These are phyloP conservation scores for Cyclostephanos tholiformis DNA, from an alignment of 108 stramenopile species.

Conservation along the genomic window DNA sequence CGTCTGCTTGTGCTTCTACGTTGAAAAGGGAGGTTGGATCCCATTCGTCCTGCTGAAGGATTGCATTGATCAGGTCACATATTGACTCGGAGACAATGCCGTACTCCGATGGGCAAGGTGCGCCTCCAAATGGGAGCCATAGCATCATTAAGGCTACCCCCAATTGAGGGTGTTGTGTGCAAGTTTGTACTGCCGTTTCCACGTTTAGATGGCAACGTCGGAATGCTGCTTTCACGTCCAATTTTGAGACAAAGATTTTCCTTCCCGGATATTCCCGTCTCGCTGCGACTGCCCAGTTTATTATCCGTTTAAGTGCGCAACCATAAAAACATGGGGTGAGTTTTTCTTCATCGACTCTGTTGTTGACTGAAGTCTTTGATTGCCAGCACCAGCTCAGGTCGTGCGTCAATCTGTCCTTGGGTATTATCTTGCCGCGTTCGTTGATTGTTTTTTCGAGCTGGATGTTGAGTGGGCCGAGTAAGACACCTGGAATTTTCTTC, in stretches of 20 bases:
- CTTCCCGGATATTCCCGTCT: neutral
- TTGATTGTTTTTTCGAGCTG: neutral
- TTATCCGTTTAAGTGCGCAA: neutral
- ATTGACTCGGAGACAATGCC: neutral
- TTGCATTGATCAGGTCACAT: neutral
- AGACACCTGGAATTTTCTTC: neutral
- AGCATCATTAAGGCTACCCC: too few relatives aligned
- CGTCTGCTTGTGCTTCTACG: too few relatives aligned
- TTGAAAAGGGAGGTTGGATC: neutral
- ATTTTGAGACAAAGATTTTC: neutral
- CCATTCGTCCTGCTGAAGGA: neutral
- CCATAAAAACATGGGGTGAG: neutral
- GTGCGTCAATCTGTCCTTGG: neutral
- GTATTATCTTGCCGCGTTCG: neutral
- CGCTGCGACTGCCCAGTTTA: neutral
- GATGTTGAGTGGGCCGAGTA: constrained; percentile 9
- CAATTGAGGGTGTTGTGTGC: too few relatives aligned
- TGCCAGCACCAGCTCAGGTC: neutral
- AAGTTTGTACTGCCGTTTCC: neutral
- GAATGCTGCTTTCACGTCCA: too few relatives aligned
- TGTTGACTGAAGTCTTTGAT: neutral
- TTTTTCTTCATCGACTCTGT: neutral
- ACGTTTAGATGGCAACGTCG: neutral
- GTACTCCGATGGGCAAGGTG: too few relatives aligned
- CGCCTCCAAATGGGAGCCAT: too few relatives aligned